Conservation (phyloP, 2,329 filamentous ascomycete species). For the Aspergillus persii region DNA sequence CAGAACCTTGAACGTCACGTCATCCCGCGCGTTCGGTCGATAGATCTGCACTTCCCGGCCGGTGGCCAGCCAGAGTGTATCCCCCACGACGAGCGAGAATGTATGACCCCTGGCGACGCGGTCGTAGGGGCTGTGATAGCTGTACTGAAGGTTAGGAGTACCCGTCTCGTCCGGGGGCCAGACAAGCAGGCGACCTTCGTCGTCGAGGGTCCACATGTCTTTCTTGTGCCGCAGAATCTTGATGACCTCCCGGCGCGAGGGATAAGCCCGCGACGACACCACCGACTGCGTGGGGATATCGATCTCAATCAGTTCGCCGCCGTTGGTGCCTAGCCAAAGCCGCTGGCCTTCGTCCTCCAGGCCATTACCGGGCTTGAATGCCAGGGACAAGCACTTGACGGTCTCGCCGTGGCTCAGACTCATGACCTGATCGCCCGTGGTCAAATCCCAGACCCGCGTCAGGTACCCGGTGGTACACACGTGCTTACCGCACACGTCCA, state of each 20-base stretch:
- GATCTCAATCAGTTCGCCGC: constrained; percentile 84
- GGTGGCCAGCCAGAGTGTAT: constrained; percentile 81
- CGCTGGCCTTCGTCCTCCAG: constrained; percentile 76
- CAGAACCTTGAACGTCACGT: constrained; percentile 71
- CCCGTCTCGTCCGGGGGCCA: constrained; percentile 78
- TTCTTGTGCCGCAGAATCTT: constrained; percentile 83
- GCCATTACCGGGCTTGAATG: constrained; percentile 78
- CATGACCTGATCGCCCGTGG: constrained; percentile 77
- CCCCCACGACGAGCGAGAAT: constrained; percentile 83
- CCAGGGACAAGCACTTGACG: constrained; percentile 73
- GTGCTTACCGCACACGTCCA: constrained; percentile 84
- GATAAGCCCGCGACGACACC: constrained; percentile 67
- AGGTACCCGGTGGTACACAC: constrained; percentile 83
- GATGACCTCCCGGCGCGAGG: constrained; percentile 74
- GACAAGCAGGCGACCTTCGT: constrained; percentile 78
- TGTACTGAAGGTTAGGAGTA: constrained; percentile 70
- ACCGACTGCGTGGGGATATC: constrained; percentile 74
- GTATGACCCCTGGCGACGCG: constrained; percentile 77
- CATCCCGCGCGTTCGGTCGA: constrained; percentile 66
- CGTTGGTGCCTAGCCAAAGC: constrained; percentile 86
- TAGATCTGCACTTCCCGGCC: constrained; percentile 88
- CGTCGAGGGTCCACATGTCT: constrained; percentile 92
- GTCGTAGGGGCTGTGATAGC: constrained; percentile 66
- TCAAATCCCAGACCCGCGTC: constrained; percentile 83
- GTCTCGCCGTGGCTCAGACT: constrained; percentile 82